phyloP scores from a whole-genome alignment of 495 filamentous ascomycete species.

The Aspergillus nanangensis region DNA sequence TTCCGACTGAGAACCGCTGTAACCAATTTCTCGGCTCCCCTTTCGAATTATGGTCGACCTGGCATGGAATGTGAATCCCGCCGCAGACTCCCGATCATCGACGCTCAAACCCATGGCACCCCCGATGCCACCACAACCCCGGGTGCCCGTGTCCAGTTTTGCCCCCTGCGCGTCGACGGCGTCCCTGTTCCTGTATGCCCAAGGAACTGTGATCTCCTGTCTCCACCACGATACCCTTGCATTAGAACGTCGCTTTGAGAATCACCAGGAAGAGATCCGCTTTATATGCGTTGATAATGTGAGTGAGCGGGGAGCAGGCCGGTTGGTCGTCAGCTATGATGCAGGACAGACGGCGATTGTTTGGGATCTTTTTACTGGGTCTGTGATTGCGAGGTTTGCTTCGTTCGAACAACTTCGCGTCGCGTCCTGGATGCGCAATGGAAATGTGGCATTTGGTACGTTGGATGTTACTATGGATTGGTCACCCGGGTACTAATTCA shows the following conservation, averaged over 20 bases:
- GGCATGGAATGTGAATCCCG: conserved; percentile 27
- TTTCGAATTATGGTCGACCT: conserved; percentile 24
- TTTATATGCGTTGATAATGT: conserved; percentile 88
- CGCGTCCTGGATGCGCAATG: conserved; percentile 95
- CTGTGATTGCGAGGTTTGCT: conserved; percentile 82
- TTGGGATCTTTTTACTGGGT: conserved; percentile 92
- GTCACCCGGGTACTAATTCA: conserved; percentile 1
- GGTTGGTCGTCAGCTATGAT: conserved; percentile 91
- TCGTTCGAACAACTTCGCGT: conserved; percentile 82
- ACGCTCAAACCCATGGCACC: conserved; percentile 38
- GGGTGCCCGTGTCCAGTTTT: conserved; percentile 53
- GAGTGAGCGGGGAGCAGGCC: conserved; percentile 79
- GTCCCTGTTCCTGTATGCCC: conserved; percentile 81
- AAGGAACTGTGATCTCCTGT: conserved; percentile 72
- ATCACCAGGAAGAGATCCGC: conserved; percentile 72
- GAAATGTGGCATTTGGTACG: conserved; percentile 91
- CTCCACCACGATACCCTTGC: conserved; percentile 88
- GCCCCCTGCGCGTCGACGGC: conserved; percentile 84
- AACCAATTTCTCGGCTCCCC: background rate
- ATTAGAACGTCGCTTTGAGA: conserved; percentile 81
- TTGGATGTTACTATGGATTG: background rate
- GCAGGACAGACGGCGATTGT: conserved; percentile 87
- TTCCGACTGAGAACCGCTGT: background rate
- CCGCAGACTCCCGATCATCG: conserved; percentile 22
- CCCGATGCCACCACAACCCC: conserved; percentile 28